Conservation (phyloP, 768 basidiomycete species). For the Mrakia frigida region DNA sequence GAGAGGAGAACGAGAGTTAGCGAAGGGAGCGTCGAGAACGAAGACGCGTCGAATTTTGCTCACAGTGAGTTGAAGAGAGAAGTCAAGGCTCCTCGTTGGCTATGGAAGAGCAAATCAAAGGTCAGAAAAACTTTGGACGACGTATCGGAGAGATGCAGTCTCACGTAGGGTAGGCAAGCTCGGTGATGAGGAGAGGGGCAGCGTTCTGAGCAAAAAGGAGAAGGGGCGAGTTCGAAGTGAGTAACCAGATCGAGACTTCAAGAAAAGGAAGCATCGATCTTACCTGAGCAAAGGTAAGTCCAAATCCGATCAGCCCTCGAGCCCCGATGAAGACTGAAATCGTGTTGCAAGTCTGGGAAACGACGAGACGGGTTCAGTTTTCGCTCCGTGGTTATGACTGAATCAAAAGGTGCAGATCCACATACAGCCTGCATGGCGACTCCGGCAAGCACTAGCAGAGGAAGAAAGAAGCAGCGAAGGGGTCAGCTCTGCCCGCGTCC, state of each 20-base stretch:
- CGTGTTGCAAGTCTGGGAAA: slow-evolving; percentile 49
- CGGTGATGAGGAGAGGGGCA: slow-evolving; percentile 74
- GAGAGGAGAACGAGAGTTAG: too few species aligned
- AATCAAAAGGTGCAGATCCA: too few species aligned
- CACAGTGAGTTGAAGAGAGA: slow-evolving; percentile 69
- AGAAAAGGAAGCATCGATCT: too few species aligned
- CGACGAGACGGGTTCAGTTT: too few species aligned
- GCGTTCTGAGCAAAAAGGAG: slow-evolving; percentile 50
- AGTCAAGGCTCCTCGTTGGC: slow-evolving; percentile 70
- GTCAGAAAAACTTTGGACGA: neutral
- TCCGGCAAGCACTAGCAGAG: slow-evolving; percentile 52
- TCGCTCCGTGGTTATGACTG: too few species aligned
- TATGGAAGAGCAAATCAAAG: neutral
- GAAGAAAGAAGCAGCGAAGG: neutral
- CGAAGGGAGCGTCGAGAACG: too few species aligned
- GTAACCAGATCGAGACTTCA: too few species aligned
- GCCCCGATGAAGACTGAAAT: slow-evolving; percentile 67
- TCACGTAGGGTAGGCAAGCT: slow-evolving; percentile 66
- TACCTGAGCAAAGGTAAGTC: slow-evolving; percentile 51
- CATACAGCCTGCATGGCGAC: slow-evolving; percentile 61
- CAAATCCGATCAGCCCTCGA: slow-evolving; percentile 61
- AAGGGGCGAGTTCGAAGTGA: neutral
- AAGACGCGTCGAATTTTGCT: too few species aligned
- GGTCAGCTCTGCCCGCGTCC: neutral
- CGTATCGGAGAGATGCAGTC: neutral